Conservation (phyloP, 2,329 filamentous ascomycete genomes). For the Chaetomiaceae sp. region DNA sequence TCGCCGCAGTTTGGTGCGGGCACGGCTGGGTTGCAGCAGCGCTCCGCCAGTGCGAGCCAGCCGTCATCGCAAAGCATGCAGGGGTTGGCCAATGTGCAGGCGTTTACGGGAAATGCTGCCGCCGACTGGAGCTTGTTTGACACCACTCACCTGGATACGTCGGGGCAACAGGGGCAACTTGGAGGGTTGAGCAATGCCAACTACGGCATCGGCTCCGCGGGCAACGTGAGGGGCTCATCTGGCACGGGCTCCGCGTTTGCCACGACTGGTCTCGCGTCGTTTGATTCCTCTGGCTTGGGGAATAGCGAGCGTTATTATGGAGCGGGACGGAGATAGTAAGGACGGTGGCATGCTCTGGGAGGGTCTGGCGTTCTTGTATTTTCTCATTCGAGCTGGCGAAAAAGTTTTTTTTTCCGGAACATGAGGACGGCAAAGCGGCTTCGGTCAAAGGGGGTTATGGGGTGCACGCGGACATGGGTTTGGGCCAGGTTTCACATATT, state of each 20-base stretch:
- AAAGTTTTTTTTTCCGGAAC: too few species aligned
- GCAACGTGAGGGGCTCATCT: conserved; percentile 27
- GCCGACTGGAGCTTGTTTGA: conserved; percentile 28
- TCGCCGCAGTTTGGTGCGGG: conserved; percentile 17
- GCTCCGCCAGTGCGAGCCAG: conserved; percentile 18
- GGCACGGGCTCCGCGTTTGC: conserved; percentile 24
- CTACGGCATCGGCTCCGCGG: conserved; percentile 27
- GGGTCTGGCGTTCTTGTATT: too few species aligned
- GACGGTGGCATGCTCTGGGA: background rate
- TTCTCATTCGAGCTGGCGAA: too few species aligned
- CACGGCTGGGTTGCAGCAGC: conserved; percentile 17
- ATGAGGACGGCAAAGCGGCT: too few species aligned
- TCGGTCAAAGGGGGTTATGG: too few species aligned
- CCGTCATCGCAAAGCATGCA: conserved; percentile 21
- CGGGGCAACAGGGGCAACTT: conserved; percentile 22
- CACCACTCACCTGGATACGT: conserved; percentile 28
- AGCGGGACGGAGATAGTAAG: conserved; percentile 18
- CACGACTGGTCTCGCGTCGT: conserved; percentile 24
- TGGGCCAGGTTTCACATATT: too few species aligned
- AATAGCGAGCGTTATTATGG: conserved; percentile 23
- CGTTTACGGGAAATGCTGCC: conserved; percentile 17
- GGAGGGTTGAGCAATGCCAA: conserved; percentile 22
- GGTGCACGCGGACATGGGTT: background rate
- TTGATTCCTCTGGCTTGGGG: conserved; percentile 28
- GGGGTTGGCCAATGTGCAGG: conserved; percentile 19